Conservation (phyloP, 2,329 filamentous ascomycete genomes). For the Aschersonia sp. region DNA sequence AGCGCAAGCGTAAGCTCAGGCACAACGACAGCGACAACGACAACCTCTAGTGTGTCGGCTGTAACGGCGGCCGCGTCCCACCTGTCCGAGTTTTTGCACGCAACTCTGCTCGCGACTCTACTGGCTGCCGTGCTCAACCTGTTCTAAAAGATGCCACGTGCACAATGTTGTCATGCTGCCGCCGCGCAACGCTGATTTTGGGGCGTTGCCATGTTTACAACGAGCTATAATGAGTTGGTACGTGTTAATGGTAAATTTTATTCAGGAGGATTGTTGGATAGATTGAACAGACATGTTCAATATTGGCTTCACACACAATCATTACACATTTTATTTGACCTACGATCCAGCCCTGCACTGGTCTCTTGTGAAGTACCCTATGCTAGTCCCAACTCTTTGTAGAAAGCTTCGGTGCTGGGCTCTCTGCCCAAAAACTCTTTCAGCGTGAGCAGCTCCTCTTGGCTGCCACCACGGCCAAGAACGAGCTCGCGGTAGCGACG, state of each 20-base stretch:
- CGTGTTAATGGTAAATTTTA: background rate
- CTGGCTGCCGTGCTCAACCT: background rate
- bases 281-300: background rate
- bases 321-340: too few relatives aligned
- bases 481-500: slow-evolving; percentile 66
- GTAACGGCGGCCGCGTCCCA: background rate
- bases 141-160: background rate
- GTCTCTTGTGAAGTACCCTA: background rate
- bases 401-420: slow-evolving; percentile 67
- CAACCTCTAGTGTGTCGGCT: background rate
- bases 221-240: background rate
- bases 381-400: slow-evolving; percentile 52
- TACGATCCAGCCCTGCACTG: too few relatives aligned
- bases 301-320: too few relatives aligned
- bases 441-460: slow-evolving; percentile 68
- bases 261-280: background rate
- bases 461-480: slow-evolving; percentile 60
- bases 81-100: background rate
- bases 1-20: background rate
- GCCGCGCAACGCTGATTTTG: background rate
- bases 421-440: slow-evolving; percentile 66
- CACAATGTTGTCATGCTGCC: background rate
- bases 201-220: background rate
- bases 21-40: background rate
- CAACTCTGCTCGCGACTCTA: background rate